A percentile compares a stretch with the other conserved stretches of the same genome.
phyloP scores from a whole-genome alignment of 1,139 yeast species.

The Blastobotrys serpentis region DNA sequence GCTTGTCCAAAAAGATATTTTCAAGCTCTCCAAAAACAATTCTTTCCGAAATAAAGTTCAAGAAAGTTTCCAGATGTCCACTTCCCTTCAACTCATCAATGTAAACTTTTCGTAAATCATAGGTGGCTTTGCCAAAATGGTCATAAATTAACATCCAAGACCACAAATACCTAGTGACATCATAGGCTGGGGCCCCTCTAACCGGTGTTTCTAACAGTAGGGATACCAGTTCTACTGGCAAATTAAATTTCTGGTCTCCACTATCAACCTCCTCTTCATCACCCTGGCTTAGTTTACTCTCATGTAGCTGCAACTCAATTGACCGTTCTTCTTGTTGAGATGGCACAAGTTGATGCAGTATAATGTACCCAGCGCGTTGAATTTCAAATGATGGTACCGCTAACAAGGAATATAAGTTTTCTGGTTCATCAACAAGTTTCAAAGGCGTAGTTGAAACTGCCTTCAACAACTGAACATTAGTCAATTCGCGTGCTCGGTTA shows the following conservation, averaged over 20 bases:
- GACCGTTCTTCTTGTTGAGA: conserved; percentile 40
- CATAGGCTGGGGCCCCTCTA: conserved; percentile 22
- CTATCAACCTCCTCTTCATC: conserved; percentile 28
- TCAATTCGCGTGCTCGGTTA: conserved; percentile 18
- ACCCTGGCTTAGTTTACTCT: conserved; percentile 36
- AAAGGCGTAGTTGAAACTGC: conserved; percentile 22
- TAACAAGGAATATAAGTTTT: conserved; percentile 35
- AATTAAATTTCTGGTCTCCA: conserved; percentile 21
- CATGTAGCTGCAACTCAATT: conserved; percentile 31
- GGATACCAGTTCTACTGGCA: conserved; percentile 36
- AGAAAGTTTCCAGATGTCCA: conserved; percentile 44
- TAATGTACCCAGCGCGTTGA: conserved; percentile 45
- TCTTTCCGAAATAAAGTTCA: conserved; percentile 29
- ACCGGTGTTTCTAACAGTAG: conserved; percentile 30
- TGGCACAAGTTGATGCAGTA: conserved; percentile 45
- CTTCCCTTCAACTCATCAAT: conserved; percentile 54
- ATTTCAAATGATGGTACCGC: conserved; percentile 31
- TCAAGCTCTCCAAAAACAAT: conserved; percentile 17
- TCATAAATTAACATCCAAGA: conserved; percentile 65
- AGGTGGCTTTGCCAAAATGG: conserved; percentile 65
- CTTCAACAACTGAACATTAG: conserved; percentile 21
- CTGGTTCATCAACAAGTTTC: conserved; percentile 35
- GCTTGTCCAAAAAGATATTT: conserved; percentile 10
- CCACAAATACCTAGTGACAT: conserved; percentile 51
- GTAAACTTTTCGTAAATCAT: conserved; percentile 60